phyloP scores from a whole-genome alignment of 306 rosid genomes.

The Clitoria ternatea region DNA sequence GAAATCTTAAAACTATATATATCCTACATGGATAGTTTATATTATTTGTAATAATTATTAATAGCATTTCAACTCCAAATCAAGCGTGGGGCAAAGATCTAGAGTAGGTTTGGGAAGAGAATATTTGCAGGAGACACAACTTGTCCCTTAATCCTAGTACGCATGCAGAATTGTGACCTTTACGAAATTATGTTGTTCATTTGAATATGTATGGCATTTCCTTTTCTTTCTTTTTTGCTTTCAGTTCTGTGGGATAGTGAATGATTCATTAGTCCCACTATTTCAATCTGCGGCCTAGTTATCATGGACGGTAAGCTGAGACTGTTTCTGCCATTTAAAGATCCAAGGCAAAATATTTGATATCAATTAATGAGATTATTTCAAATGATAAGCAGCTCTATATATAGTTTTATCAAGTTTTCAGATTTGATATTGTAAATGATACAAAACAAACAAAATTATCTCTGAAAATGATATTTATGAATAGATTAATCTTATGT shows the following conservation, averaged over 20 bases:
- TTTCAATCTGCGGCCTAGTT: background rate
- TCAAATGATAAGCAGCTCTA: too few relatives aligned
- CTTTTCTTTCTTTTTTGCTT: too few relatives aligned
- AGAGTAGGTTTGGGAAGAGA: conserved; percentile 12
- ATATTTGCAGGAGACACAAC: conserved; percentile 30
- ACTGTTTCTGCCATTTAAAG: background rate
- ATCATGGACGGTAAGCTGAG: background rate
- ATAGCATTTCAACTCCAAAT: background rate
- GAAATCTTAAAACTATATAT: background rate
- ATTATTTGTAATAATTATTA: background rate
- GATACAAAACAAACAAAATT: too few relatives aligned
- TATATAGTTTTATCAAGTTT: too few relatives aligned
- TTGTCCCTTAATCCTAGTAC: conserved; percentile 22
- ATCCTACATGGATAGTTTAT: background rate
- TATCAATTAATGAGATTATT: too few relatives aligned
- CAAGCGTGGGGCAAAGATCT: background rate
- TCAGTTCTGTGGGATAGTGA: background rate
- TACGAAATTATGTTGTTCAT: background rate
- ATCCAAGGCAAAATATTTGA: background rate
- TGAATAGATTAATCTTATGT: too few relatives aligned
- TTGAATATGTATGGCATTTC: background rate
- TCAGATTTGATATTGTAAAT: too few relatives aligned
- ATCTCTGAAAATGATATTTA: too few relatives aligned
- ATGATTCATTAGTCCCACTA: background rate
- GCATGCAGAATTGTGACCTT: background rate